Conservation (phyloP, 2,329 filamentous ascomycete genomes). For the Fonsecaea erecta region DNA sequence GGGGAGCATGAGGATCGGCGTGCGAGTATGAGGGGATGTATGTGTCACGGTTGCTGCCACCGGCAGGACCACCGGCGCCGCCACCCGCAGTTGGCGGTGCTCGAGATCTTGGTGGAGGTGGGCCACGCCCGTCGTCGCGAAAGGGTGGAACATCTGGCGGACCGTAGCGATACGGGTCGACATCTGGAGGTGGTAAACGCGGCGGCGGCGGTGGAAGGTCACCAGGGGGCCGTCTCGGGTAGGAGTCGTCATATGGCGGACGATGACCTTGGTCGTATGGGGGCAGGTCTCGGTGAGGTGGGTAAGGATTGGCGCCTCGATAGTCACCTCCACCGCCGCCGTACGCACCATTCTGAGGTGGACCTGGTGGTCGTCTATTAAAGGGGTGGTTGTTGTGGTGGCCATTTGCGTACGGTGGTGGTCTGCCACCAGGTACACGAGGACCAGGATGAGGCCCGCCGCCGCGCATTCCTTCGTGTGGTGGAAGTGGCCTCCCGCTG, state of each 20-base stretch:
- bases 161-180: slow-evolving; percentile 29
- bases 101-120: slow-evolving; percentile 29
- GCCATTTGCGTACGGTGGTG: slow-evolving; percentile 38
- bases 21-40: slow-evolving; percentile 39
- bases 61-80: slow-evolving; percentile 1
- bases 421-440: slow-evolving; percentile 44
- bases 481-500: slow-evolving; percentile 42
- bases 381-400: slow-evolving; percentile 31
- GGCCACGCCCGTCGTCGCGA: slow-evolving; percentile 35
- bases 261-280: slow-evolving; percentile 32
- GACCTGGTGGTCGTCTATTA: slow-evolving; percentile 19
- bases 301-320: slow-evolving; percentile 21
- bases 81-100: slow-evolving; percentile 9
- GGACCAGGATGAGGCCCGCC: slow-evolving; percentile 43
- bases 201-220: slow-evolving; percentile 32
- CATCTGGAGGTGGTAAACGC: slow-evolving; percentile 28
- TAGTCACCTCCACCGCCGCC: slow-evolving; percentile 26
- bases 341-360: slow-evolving; percentile 31
- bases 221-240: slow-evolving; percentile 29
- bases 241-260: slow-evolving; percentile 32
- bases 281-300: slow-evolving; percentile 28
- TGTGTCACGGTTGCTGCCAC: slow-evolving; percentile 33
- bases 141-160: slow-evolving; percentile 28
- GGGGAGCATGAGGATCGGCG: slow-evolving; percentile 31
- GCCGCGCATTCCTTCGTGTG: slow-evolving; percentile 38